Evolutionary conservation across 805 yeast species (phyloP).

Genomic region (Grigorovia jiainica): DNA sequence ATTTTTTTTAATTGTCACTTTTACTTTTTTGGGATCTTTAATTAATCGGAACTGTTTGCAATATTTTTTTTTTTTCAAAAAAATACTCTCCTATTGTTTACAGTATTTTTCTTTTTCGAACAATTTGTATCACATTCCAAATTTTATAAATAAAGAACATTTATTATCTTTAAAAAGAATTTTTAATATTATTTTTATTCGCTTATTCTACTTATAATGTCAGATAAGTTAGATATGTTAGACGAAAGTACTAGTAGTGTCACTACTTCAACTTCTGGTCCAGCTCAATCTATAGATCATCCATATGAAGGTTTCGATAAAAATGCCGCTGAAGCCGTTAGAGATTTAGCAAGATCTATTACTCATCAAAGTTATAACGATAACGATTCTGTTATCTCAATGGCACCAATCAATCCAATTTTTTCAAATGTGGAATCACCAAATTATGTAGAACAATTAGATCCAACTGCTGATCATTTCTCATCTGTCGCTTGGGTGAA

Average conservation of each 20-base stretch:
- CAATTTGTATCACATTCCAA: neutral
- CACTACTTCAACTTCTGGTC: neutral
- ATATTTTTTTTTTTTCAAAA: neutral
- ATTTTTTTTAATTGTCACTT: too few species aligned
- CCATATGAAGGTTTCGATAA: constrained; percentile 29
- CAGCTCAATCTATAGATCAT: constrained; percentile 1
- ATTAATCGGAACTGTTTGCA: neutral
- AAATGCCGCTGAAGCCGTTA: constrained; percentile 28
- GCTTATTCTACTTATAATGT: neutral
- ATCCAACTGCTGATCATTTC: constrained; percentile 53
- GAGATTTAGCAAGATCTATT: constrained; percentile 34
- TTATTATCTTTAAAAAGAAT: too few species aligned
- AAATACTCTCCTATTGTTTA: neutral
- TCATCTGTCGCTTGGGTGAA: constrained; percentile 59
- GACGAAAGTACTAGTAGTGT: neutral
- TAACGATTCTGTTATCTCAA: constrained; percentile 12
- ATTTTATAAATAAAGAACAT: too few species aligned
- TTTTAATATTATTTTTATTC: neutral
- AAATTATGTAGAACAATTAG: constrained; percentile 34
- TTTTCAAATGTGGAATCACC: constrained; percentile 12
- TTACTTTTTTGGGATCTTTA: neutral
- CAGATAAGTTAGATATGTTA: constrained; percentile 2
- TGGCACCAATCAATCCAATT: constrained; percentile 21
- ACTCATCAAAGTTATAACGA: constrained; percentile 11
- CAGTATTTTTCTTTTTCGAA: neutral